Evolutionary conservation across 805 yeast species (phyloP), one percentile per base, ranked within the genome.

Genomic region (Nakazawaea siamensis): DNA sequence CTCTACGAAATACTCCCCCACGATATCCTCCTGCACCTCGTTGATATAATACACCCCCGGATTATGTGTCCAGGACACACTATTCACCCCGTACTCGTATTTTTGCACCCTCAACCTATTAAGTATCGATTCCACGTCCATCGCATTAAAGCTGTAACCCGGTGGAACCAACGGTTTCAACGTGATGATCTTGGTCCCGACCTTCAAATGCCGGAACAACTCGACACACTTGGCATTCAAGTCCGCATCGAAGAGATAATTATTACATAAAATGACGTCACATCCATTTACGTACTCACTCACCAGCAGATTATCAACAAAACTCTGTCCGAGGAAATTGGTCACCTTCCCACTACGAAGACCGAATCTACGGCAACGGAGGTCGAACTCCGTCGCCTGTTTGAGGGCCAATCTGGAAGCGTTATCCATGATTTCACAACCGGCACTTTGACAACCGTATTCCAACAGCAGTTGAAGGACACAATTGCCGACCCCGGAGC

Each of bases 401-500:
- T 60, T 42, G 27, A 63, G 66, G 1, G 90, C 80, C 32, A 87
- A 60, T 5, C 64, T 60, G 9, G 88, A 80, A 0, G 96, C 94
- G 44, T 79, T 78, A 13, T 70, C 71, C 94, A 87, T 87, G 31
- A 88, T 71, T 52, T 88, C 97, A 55, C 90, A 84, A 1, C 97
- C 97, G 49, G 83, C 85, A 54, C 94, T 79, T 35, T 66, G 66
- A 41, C 87, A 81, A 2, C 95, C 95, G 51, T 73, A 76, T 48
- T 87, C 95, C 24, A 88, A 55, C 0, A 95, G 86, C 0, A 95
- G 94, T 53, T 87, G 96, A 27, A 87, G 68, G 0, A 82, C 80
- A 39, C 95, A 85, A 51, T 88, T 88, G 0, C 96, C 97, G 12
- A 88, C 96, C 12, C 97, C 97, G 0, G 95, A 85, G 0, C 97